These are phyloP conservation scores for Cucumis hystrix DNA, from an alignment of 306 rosid species.

Conservation along the genomic window DNA sequence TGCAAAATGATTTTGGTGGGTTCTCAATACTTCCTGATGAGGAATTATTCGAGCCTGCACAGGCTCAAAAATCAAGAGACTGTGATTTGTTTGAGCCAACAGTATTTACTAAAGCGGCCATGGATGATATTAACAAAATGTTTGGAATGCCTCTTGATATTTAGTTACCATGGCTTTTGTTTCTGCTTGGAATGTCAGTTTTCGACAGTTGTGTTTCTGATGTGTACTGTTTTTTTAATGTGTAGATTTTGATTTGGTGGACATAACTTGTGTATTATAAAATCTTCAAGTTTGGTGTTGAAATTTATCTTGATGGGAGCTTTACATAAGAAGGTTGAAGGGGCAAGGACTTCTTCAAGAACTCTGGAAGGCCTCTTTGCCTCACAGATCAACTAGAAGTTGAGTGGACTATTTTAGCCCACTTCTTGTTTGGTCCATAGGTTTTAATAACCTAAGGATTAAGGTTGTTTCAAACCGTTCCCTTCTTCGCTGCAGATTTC, in stretches of 20 bases:
- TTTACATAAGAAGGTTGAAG: too few species aligned
- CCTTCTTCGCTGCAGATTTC: too few species aligned
- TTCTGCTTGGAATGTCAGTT: not conserved
- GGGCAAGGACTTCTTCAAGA: too few species aligned
- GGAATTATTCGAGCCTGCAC: constrained; percentile 24
- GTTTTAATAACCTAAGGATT: too few species aligned
- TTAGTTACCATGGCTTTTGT: constrained; percentile 9
- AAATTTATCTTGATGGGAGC: not conserved
- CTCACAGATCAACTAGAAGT: too few species aligned
- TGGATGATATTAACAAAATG: constrained; percentile 84
- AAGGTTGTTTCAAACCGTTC: too few species aligned
- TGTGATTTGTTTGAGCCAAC: constrained; percentile 75
- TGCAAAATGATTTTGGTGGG: constrained; percentile 34
- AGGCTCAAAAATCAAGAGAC: constrained; percentile 30
- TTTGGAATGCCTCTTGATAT: constrained; percentile 71
- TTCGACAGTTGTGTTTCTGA: not conserved
- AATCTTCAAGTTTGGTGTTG: not conserved
- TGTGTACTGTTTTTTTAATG: not conserved
- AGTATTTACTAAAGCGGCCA: constrained; percentile 61
- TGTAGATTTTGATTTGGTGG: not conserved
- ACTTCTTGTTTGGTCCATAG: too few species aligned
- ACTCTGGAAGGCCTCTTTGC: too few species aligned
- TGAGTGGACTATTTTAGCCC: too few species aligned
- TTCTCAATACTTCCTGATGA: constrained; percentile 82
- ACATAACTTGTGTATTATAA: not conserved